Base-by-base conservation (phyloP, 2,329 filamentous ascomycete species). In the Ceratocystiopsis minuta region DNA sequence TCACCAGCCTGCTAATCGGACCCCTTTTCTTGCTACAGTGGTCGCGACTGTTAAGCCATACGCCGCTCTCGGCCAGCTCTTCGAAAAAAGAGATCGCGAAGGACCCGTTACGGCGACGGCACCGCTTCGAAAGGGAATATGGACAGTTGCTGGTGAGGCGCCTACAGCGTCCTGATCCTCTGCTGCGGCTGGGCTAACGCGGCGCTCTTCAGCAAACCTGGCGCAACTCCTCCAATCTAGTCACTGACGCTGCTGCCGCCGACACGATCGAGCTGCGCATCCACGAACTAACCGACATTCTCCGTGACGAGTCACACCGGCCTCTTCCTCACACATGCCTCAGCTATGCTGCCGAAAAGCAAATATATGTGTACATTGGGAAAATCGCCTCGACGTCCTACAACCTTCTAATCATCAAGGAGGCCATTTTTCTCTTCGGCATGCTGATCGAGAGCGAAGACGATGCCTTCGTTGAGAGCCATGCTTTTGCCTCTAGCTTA, bases 361-460 rank as follows among this genome's bases (percentile, higher is more conserved):
- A 93, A 57, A 81, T 95, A 40, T 98, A 93, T 57, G 77, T 85
- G 5, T 80, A 83, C 13, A 78, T 96, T 48, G 82, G 83, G 48
- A 86, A 93, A 61, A 86, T 96, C 51, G 86, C 87, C 3, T 76
- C 83, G 3, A 79, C 80, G 0, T 86, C 82, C 31, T 80, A 84
- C 57, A 82, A 93, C 58, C 81, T 92, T 52, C 79, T 75, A 54
- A 79, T 95, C 54, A 80, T 96, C 51, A 78, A 80, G 49, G 82
- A 88, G 54, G 81, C 83, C 20, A 80, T 94, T 34, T 67, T 79
- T 35, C 78, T 95, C 55, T 95, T 95, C 59, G 85, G 84, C 44
- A 86, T 85, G 15, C 70, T 98, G 48, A 83, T 96, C 53, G 90
- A 98, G 60, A 90, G 86, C 57, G 90, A 96, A 59, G 87, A 95